Percentiles rank a stretch among this genome's conserved stretches.
phyloP scores from a whole-genome alignment of 2,329 filamentous ascomycete genomes.

The Clarireedia monteithiana region DNA sequence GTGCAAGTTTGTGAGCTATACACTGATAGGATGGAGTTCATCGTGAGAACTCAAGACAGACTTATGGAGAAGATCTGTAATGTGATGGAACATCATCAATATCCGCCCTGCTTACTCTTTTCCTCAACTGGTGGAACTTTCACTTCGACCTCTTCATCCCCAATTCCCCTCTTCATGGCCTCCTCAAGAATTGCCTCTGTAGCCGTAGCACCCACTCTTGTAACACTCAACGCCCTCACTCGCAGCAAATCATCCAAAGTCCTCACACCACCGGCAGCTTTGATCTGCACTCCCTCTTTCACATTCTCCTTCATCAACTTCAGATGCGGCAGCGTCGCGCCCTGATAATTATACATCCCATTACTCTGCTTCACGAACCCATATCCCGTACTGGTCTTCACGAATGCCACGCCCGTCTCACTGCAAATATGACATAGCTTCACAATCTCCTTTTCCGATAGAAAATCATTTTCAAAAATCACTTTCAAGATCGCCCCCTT shows the following conservation, averaged over 20 bases:
- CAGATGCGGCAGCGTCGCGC: slow-evolving; percentile 43
- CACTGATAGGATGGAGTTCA: too few species aligned
- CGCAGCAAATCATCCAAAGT: slow-evolving; percentile 48
- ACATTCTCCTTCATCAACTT: slow-evolving; percentile 44
- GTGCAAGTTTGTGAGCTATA: too few species aligned
- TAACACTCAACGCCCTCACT: slow-evolving; percentile 46
- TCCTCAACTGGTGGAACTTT: slow-evolving; percentile 6
- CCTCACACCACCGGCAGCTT: slow-evolving; percentile 49
- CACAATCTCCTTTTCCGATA: slow-evolving; percentile 41
- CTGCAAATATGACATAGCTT: slow-evolving; percentile 48
- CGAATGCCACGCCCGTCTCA: slow-evolving; percentile 42
- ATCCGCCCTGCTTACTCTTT: neutral
- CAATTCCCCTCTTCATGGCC: slow-evolving; percentile 42
- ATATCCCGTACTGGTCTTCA: slow-evolving; percentile 55
- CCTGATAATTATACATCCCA: slow-evolving; percentile 45
- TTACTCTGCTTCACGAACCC: slow-evolving; percentile 48
- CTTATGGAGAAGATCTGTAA: too few species aligned
- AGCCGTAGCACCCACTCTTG: slow-evolving; percentile 47
- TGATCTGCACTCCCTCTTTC: slow-evolving; percentile 41
- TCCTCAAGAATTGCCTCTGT: slow-evolving; percentile 48
- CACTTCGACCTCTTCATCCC: slow-evolving; percentile 15
- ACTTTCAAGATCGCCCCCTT: slow-evolving; percentile 46
- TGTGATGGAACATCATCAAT: neutral
- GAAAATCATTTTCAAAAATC: slow-evolving; percentile 54
- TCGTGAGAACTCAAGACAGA: too few species aligned